A percentile compares a stretch with the other conserved stretches of the same genome.
Conservation (phyloP, 257 asterid genomes). For the Dorcoceras hygrometricum region DNA sequence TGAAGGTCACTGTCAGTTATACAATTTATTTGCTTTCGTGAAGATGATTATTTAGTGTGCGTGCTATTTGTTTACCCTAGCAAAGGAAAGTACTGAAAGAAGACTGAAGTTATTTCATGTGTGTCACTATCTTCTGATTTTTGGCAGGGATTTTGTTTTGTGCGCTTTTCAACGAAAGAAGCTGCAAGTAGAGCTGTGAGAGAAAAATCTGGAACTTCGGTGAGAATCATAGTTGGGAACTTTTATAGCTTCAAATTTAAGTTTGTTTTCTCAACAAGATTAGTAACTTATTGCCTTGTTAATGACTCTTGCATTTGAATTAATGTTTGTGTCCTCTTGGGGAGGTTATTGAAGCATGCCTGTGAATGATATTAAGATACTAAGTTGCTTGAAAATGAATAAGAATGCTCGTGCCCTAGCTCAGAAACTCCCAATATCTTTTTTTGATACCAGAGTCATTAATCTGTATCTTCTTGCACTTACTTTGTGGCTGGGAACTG, state of each 20-base stretch:
- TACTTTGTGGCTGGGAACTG: background rate
- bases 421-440: background rate
- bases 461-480: background rate
- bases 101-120: conserved; percentile 23
- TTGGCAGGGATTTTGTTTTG: conserved; percentile 91
- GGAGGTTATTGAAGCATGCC: background rate
- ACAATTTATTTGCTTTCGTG: conserved; percentile 15
- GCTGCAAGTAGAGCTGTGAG: conserved; percentile 82
- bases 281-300: background rate
- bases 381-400: conserved; percentile 14
- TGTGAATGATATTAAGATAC: conserved; percentile 14
- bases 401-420: background rate
- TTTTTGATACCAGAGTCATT: background rate
- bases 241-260: conserved; percentile 11
- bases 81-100: conserved; percentile 10
- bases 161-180: conserved; percentile 70
- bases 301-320: background rate
- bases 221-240: conserved; percentile 30
- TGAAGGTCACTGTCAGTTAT: conserved; percentile 46
- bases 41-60: conserved; percentile 21
- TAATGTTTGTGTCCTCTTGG: background rate
- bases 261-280: conserved; percentile 5
- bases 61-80: conserved; percentile 1
- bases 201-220: conserved; percentile 70
- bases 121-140: conserved; percentile 16